These are phyloP conservation scores for Cyclanthera cordifolia DNA, from an alignment of 306 rosid species.

Conservation along the genomic window DNA sequence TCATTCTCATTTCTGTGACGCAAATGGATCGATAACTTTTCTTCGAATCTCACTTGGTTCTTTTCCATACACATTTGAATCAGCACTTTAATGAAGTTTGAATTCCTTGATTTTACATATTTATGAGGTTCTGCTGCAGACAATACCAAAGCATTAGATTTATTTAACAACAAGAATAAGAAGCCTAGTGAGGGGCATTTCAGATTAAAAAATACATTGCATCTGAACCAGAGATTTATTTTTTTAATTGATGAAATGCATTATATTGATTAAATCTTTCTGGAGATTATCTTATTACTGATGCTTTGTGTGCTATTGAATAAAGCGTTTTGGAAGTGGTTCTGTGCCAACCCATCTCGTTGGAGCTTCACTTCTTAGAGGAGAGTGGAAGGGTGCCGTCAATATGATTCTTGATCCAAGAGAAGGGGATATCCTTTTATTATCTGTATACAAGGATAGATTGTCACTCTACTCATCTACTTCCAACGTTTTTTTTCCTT, in stretches of 20 bases:
- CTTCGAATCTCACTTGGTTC: not conserved
- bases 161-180: not conserved
- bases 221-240: not conserved
- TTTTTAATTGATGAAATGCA: conserved; percentile 11
- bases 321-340: conserved; percentile 94
- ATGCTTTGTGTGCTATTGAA: conserved; percentile 18
- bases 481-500: conserved; percentile 22
- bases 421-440: conserved; percentile 93
- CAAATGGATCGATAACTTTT: not conserved
- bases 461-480: conserved; percentile 4
- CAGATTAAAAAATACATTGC: not conserved
- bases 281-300: conserved; percentile 24
- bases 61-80: not conserved
- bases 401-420: conserved; percentile 93
- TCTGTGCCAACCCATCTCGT: conserved; percentile 77
- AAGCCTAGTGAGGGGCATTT: not conserved
- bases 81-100: not conserved
- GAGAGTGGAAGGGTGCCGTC: conserved; percentile 76
- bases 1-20: not conserved
- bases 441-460: conserved; percentile 3
- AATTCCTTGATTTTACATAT: not conserved
- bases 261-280: conserved; percentile 46
- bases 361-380: conserved; percentile 69
- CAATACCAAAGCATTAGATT: not conserved
- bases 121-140: not conserved